phyloP scores from a whole-genome alignment of 2,329 filamentous ascomycete genomes.

The Fusarium denticulatum region DNA sequence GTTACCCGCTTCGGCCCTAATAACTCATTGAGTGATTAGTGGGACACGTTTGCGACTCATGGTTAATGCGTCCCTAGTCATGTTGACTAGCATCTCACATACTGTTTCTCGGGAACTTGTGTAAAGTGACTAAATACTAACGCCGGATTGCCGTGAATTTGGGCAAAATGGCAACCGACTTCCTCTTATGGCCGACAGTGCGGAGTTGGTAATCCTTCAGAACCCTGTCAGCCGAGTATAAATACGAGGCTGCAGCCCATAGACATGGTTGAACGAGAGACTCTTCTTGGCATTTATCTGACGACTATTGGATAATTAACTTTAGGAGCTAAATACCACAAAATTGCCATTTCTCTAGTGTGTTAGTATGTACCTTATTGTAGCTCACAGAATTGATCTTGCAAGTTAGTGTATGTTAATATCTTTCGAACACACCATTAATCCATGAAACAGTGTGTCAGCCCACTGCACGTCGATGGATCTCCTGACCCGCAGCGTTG shows the following conservation, averaged over 20 bases:
- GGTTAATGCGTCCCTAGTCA: neutral
- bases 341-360: fast-evolving
- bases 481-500: neutral
- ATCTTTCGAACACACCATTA: neutral
- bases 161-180: neutral
- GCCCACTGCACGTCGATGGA: neutral
- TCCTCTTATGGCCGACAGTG: neutral
- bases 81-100: neutral
- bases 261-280: neutral
- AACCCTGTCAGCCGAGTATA: neutral
- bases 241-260: neutral
- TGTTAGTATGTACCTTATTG: neutral
- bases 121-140: neutral
- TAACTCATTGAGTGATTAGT: fast-evolving
- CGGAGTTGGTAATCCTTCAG: neutral
- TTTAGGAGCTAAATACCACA: neutral
- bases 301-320: fast-evolving
- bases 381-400: neutral
- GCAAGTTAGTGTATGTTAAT: neutral
- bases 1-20: fast-evolving
- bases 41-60: neutral
- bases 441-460: neutral
- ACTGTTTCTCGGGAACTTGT: neutral
- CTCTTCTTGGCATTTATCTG: neutral
- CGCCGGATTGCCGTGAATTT: neutral